Base-by-base conservation (phyloP, 1,284 basidiomycete genomes). In the Moesziomyces antarcticus region DNA sequence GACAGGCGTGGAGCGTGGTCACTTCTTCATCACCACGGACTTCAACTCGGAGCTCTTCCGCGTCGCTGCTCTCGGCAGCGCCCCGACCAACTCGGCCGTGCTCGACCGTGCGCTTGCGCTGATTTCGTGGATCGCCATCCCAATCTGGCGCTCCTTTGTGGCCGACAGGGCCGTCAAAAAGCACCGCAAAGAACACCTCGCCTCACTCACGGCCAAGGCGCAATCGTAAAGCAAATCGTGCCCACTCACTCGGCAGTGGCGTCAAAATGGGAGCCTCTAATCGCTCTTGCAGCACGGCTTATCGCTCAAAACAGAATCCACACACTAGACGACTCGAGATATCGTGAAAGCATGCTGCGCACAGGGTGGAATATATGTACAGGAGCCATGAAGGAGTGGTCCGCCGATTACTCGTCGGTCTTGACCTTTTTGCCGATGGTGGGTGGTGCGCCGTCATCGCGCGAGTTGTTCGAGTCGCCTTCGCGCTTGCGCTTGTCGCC, bases 21-120 rank as follows among this genome's bases (percentile, higher is more conserved):
- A 77, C 40, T 83, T 79, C 50, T 71, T 73, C 66, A 82, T 83
- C 50, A 82, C 81, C 20, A 75, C 80, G 30, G 81, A 82, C 41
- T 66, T 80, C 58, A 71, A 67, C 25, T 66, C 78, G 18, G 71
- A 74, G 35, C 61, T 81, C 14, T 80, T 83, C 60, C 74, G 81
- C 3, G 70, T 68, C 18, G 57, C 76, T 18, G 71, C 77, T 4
- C 68, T 69, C 7, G 81, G 81, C n/a, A 55, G 64, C 3, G 72
- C 70, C 3, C 82, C 82, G 1, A 76, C 77, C 8, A 78, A 81
- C 47, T 49, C 57, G 16, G 60, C 66, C 8, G 18, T 81, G 16
- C 6, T 72, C 9, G 82, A 83, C 56, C 50, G 67, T 3, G n/a
- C 62, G 11, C 58, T 76, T 11, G 53, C 56, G 13, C 30, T 76